Conservation (phyloP, 148 eudicot species). For the Salicornia ramosissima region DNA sequence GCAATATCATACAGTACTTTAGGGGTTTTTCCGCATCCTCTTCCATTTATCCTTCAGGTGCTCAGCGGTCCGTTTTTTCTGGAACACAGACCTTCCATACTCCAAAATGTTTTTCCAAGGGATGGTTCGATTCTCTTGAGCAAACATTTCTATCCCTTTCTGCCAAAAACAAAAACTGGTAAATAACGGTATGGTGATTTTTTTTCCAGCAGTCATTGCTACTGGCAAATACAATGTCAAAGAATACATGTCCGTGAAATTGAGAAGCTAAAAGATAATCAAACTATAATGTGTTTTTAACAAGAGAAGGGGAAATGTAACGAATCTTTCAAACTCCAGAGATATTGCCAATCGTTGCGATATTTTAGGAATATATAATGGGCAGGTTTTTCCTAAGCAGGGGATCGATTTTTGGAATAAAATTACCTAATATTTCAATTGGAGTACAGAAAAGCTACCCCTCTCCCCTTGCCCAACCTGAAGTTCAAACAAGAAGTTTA, state of each 20-base stretch:
- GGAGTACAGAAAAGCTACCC: too few relatives aligned
- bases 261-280: background rate
- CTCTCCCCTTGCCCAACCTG: too few relatives aligned
- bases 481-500: too few relatives aligned
- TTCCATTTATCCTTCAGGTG: constrained; percentile 86
- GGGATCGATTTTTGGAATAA: too few relatives aligned
- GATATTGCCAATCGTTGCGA: too few relatives aligned
- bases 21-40: constrained; percentile 41
- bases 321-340: too few relatives aligned
- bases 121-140: constrained; percentile 22
- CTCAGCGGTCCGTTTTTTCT: constrained; percentile 40
- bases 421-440: too few relatives aligned
- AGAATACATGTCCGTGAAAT: too few relatives aligned
- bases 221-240: background rate
- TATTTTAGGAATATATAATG: too few relatives aligned
- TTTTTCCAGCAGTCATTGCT: background rate
- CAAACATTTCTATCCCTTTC: constrained; percentile 47
- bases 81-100: constrained; percentile 51
- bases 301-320: too few relatives aligned
- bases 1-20: constrained; percentile 18
- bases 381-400: too few relatives aligned
- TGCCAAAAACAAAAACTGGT: constrained; percentile 23
- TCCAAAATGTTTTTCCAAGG: constrained; percentile 67
- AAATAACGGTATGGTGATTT: background rate
- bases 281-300: too few relatives aligned